Conservation (phyloP, 1,284 basidiomycete species). For the Hypsizygus ulmarius region DNA sequence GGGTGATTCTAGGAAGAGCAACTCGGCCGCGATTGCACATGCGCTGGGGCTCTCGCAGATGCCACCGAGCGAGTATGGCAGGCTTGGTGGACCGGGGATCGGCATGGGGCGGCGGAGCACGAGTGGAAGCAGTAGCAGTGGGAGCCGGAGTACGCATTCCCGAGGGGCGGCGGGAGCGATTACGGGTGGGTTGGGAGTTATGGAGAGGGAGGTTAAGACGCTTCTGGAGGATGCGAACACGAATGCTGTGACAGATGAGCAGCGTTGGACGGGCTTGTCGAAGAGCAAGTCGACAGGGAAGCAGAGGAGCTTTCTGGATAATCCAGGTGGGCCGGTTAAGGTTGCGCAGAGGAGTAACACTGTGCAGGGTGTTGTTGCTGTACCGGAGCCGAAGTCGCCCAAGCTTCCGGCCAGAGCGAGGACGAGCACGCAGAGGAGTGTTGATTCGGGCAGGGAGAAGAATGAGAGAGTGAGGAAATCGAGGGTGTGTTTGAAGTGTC, state of each 20-base stretch:
- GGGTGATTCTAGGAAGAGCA: slow-evolving; percentile 23
- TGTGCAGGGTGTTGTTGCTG: slow-evolving; percentile 35
- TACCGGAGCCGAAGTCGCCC: slow-evolving; percentile 42
- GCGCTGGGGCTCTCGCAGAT: slow-evolving; percentile 39
- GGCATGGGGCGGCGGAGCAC: slow-evolving; percentile 24
- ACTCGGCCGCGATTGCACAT: slow-evolving; percentile 35
- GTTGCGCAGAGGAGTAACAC: slow-evolving; percentile 41
- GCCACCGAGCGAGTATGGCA: slow-evolving; percentile 33
- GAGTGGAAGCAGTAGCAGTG: slow-evolving; percentile 22
- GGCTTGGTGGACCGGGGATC: slow-evolving; percentile 35
- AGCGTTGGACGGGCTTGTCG: slow-evolving; percentile 22
- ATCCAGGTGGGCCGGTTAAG: slow-evolving; percentile 16
- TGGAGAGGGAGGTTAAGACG: slow-evolving; percentile 50
- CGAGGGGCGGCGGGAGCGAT: slow-evolving; percentile 23
- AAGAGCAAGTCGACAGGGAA: slow-evolving; percentile 35
- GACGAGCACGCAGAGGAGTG: slow-evolving; percentile 33
- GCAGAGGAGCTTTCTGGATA: slow-evolving; percentile 25
- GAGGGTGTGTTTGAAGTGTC: slow-evolving; percentile 65
- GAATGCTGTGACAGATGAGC: slow-evolving; percentile 2
- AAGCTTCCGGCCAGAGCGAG: slow-evolving; percentile 56
- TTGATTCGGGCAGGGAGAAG: slow-evolving; percentile 16
- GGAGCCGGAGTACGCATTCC: slow-evolving; percentile 17
- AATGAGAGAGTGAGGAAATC: slow-evolving; percentile 31
- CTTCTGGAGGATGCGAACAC: slow-evolving; percentile 39
- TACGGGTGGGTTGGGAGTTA: slow-evolving; percentile 21